Conservation (phyloP, 2,329 filamentous ascomycete species). For the Pseudocercospora fuligena region DNA sequence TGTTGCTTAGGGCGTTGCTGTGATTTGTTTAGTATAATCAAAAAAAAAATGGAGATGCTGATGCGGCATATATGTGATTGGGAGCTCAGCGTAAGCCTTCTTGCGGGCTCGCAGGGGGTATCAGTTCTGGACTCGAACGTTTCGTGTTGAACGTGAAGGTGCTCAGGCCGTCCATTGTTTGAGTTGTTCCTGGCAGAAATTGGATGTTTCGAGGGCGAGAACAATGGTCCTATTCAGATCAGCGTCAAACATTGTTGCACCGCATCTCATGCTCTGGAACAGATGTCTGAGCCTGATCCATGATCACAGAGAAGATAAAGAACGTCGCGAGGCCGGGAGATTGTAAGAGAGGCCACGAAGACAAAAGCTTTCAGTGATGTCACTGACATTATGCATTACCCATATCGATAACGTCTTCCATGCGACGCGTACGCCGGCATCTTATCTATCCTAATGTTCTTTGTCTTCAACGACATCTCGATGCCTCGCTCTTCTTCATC, state of each 20-base stretch:
- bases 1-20: too few species aligned
- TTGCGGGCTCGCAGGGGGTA: neutral
- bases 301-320: too few species aligned
- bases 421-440: neutral
- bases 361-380: neutral
- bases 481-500: neutral
- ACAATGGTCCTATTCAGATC: too few species aligned
- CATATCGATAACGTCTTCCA: neutral
- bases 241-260: neutral
- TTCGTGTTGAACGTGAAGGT: neutral
- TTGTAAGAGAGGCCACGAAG: neutral
- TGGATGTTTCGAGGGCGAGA: too few species aligned
- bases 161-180: neutral
- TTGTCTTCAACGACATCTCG: neutral
- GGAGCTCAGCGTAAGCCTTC: neutral
- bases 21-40: too few species aligned
- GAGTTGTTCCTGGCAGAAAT: too few species aligned
- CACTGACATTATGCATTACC: slow-evolving; percentile 1
- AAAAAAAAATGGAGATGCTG: neutral
- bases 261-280: neutral
- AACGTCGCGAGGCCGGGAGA: too few species aligned
- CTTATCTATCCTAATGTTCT: neutral
- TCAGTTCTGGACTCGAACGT: neutral
- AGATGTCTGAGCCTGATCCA: neutral
- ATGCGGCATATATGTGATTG: neutral